These are phyloP conservation scores for Styphnolobium japonicum DNA, from an alignment of 306 rosid genomes.

Conservation along the genomic window DNA sequence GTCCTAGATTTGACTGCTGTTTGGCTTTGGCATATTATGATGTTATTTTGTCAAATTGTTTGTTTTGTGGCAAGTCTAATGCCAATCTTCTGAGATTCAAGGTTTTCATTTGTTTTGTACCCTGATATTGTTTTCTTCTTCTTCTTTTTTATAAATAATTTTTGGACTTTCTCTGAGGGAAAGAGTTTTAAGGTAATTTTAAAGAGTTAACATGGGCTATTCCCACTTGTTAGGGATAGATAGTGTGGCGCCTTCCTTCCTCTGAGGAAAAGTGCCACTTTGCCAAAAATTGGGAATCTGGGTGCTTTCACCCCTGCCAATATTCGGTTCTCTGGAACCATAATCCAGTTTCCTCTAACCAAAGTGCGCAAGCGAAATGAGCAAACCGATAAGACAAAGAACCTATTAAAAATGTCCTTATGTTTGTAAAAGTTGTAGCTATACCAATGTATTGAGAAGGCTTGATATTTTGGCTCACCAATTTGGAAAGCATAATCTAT, in stretches of 20 bases:
- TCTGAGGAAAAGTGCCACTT: not conserved
- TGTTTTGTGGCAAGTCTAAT: not conserved
- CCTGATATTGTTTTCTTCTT: too few relatives aligned
- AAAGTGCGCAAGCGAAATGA: not conserved
- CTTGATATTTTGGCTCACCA: not conserved
- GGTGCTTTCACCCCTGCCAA: not conserved
- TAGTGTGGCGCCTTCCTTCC: not conserved
- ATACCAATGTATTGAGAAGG: not conserved
- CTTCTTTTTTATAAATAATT: not conserved
- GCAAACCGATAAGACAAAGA: not conserved
- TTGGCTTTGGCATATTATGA: not conserved
- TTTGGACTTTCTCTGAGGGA: not conserved
- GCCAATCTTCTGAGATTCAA: not conserved
- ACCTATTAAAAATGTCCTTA: not conserved
- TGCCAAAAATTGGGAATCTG: not conserved
- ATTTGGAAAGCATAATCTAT: not conserved
- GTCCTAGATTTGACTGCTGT: not conserved
- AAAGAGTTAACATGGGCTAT: not conserved
- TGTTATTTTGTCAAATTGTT: not conserved
- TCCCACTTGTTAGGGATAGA: not conserved
- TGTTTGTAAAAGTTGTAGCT: not conserved
- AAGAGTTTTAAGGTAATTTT: too few relatives aligned
- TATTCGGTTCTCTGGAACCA: not conserved
- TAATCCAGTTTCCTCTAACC: not conserved
- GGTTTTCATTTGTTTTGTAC: not conserved